phyloP scores from a whole-genome alignment of 2,329 filamentous ascomycete species.

The Venturia aucupariae region DNA sequence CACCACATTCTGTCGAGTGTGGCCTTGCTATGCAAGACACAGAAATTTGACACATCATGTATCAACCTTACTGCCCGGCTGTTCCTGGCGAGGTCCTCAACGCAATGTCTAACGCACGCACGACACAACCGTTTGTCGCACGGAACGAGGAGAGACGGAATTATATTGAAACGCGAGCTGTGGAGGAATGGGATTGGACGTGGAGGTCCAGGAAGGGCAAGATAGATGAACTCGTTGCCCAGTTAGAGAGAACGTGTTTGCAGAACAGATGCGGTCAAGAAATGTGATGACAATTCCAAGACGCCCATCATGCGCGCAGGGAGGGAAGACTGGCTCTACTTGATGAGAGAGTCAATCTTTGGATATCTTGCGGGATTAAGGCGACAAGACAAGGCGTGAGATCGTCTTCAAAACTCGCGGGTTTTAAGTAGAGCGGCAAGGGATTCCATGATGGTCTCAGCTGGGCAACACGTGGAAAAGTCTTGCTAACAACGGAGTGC shows the following conservation, averaged over 20 bases:
- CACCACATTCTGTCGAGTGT: background rate
- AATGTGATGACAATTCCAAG: background rate
- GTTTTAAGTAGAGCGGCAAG: background rate
- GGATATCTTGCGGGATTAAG: background rate
- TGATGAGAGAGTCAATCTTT: background rate
- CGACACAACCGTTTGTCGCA: background rate
- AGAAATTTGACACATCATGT: background rate
- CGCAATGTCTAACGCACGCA: conserved; percentile 3
- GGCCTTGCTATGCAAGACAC: background rate
- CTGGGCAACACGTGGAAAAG: background rate
- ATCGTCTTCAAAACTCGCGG: background rate
- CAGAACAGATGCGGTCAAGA: background rate
- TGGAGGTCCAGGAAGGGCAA: conserved; percentile 3
- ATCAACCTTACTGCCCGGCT: background rate
- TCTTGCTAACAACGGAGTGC: background rate
- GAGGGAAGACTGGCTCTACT: background rate
- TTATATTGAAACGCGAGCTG: background rate
- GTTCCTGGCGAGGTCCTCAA: background rate
- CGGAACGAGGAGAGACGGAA: background rate
- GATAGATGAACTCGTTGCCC: background rate
- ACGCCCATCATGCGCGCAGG: background rate
- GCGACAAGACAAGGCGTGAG: background rate
- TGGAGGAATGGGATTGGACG: conserved; percentile 2
- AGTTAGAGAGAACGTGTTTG: background rate
- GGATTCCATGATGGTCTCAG: background rate